Base-by-base conservation (phyloP, 1,284 basidiomycete species). In the Malassezia arunalokei region DNA sequence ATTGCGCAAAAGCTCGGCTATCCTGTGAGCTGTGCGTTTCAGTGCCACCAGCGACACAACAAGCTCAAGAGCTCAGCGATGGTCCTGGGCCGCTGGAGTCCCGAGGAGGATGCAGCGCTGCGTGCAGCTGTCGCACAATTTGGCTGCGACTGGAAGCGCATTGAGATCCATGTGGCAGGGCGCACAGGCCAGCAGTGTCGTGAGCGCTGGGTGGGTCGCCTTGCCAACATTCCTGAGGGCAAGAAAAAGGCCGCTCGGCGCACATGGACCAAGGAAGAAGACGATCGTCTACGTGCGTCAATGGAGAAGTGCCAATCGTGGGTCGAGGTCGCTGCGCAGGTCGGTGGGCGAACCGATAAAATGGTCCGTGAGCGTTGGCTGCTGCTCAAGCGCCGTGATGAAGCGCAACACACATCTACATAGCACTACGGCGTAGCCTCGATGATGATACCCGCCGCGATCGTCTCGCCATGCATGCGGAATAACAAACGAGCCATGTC, bases 401-500 rank as follows among this genome's bases (percentile, higher is more conserved):
- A 54, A 14, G 53, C 48, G 24, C 41, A 43, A 14, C 39, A 40
- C 1, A 14, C 12, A 28, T 9, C 33, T n/a, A 11, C 8, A 1
- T 6, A 24, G 35, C 12, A 29, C 7, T 5, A 24, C 38, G 33
- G 35, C 40, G 29, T 8, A 37, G 40, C 20, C 20, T 49, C 68
- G 7, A 68, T 37, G 1, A 73, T 64, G 12, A 73, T 69, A 82
- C 90, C 91, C 49, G 91, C 91, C 41, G 84, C 88, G 55, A 98
- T 86, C 0, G 92, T 96, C 76, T 96, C 90, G 0, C 94, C 92
- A 15, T 82, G 82, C 56, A 91, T 78, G 35, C 92, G 78, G 56
- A 98, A 78, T 48, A 98, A 74, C 42, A 98, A 81, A 39, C 92
- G 78, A 0, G 91, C 91, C 92, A 98, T 94, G 60, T 94, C 88